A percentile compares a stretch with the other conserved stretches of the same genome.
These are phyloP conservation scores for Gaultheria prostrata DNA, from an alignment of 148 eudicot genomes.

Conservation along the genomic window DNA sequence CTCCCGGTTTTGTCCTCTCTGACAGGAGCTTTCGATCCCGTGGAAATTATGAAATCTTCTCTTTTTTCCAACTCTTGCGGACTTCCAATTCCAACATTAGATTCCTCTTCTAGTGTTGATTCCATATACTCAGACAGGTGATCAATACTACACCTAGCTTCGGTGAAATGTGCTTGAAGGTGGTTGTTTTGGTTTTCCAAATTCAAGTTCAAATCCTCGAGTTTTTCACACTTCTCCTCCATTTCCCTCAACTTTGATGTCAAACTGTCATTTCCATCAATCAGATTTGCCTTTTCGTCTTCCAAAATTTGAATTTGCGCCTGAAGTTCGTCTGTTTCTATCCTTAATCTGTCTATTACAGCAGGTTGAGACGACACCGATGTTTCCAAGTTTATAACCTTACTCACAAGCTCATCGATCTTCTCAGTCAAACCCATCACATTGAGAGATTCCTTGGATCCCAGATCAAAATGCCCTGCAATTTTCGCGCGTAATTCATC, in stretches of 20 bases:
- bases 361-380: conserved; percentile 81
- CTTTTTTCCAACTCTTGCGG: conserved; percentile 17
- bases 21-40: background rate
- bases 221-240: conserved; percentile 53
- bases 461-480: conserved; percentile 44
- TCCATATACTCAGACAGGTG: conserved; percentile 46
- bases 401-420: conserved; percentile 80
- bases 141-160: conserved; percentile 43
- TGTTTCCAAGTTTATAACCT: conserved; percentile 70
- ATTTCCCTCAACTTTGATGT: conserved; percentile 44
- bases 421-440: conserved; percentile 73
- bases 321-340: conserved; percentile 72
- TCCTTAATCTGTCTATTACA: conserved; percentile 56
- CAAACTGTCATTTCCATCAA: conserved; percentile 46
- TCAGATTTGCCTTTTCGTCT: conserved; percentile 60
- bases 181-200: conserved; percentile 40
- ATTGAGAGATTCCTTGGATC: conserved; percentile 33
- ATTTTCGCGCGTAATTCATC: conserved; percentile 42
- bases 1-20: conserved; percentile 12
- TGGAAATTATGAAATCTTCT: background rate
- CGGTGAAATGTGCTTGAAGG: conserved; percentile 46
- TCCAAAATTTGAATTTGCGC: conserved; percentile 61
- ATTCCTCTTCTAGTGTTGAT: conserved; percentile 55
- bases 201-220: conserved; percentile 50
- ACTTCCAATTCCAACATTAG: conserved; percentile 12